Conservation (phyloP, 1,284 basidiomycete genomes). For the Xerocomus amazonicus region DNA sequence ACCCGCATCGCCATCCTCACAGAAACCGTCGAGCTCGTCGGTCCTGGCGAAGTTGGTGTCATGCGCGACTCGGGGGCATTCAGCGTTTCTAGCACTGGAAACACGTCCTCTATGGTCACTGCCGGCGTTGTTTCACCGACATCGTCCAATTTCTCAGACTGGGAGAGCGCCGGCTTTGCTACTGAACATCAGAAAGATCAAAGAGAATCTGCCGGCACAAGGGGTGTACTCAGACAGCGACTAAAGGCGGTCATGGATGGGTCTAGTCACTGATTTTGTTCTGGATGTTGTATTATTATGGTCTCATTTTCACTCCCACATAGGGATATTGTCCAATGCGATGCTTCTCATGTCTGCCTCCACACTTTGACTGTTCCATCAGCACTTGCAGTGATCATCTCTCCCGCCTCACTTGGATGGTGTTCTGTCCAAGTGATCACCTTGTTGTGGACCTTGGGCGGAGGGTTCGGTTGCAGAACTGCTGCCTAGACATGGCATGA, state of each 20-base stretch:
- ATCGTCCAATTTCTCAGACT: constrained; percentile 28
- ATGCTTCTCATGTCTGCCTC: constrained; percentile 41
- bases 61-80: constrained; percentile 29
- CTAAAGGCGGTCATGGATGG: constrained; percentile 32
- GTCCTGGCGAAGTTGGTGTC: constrained; percentile 34
- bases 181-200: constrained; percentile 21
- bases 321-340: neutral
- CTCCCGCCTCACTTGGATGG: constrained; percentile 75
- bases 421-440: constrained; percentile 90
- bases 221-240: constrained; percentile 27
- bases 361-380: constrained; percentile 86
- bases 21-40: constrained; percentile 64
- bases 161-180: constrained; percentile 30
- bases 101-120: constrained; percentile 28
- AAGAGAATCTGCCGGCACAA: constrained; percentile 17
- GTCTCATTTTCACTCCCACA: neutral
- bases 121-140: constrained; percentile 28
- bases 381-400: constrained; percentile 84
- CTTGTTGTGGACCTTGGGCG: constrained; percentile 74
- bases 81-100: constrained; percentile 11
- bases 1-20: constrained; percentile 75
- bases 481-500: constrained; percentile 50
- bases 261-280: constrained; percentile 18
- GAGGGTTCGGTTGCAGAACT: constrained; percentile 60
- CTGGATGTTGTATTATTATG: constrained; percentile 23